These are phyloP conservation scores for Plasmodium adleri DNA, from an alignment of 169 alveolate species.

Conservation along the genomic window DNA sequence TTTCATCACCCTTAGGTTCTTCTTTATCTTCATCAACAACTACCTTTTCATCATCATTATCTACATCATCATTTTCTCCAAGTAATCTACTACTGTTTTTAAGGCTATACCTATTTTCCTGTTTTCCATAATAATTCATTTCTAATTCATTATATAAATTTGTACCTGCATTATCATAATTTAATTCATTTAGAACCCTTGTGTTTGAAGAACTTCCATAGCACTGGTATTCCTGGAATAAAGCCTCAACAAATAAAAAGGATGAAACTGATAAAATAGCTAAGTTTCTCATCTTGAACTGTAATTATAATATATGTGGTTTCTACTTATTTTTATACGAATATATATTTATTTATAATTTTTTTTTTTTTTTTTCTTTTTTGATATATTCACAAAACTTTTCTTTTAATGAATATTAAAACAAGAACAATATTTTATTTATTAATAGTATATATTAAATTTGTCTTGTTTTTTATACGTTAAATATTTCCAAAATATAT, in stretches of 20 bases:
- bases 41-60: background rate
- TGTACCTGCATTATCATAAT: constrained; percentile 21
- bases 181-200: constrained; percentile 31
- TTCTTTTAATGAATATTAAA: background rate
- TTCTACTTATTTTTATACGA: too few species aligned
- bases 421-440: background rate
- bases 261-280: constrained; percentile 27
- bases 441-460: background rate
- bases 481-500: constrained; percentile 5
- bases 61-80: constrained; percentile 8
- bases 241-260: constrained; percentile 33
- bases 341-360: background rate
- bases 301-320: background rate
- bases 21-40: constrained; percentile 6
- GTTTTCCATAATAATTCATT: background rate
- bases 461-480: constrained; percentile 6
- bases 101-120: background rate
- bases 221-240: constrained; percentile 9
- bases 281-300: constrained; percentile 43
- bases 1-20: background rate
- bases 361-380: background rate
- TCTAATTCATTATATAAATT: constrained; percentile 21
- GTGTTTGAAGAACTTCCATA: constrained; percentile 10
- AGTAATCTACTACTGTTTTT: constrained; percentile 31
- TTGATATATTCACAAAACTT: background rate